Evolutionary conservation across 352 stramenopile species (phyloP).

Genomic region (Pythium brachiatum): DNA sequence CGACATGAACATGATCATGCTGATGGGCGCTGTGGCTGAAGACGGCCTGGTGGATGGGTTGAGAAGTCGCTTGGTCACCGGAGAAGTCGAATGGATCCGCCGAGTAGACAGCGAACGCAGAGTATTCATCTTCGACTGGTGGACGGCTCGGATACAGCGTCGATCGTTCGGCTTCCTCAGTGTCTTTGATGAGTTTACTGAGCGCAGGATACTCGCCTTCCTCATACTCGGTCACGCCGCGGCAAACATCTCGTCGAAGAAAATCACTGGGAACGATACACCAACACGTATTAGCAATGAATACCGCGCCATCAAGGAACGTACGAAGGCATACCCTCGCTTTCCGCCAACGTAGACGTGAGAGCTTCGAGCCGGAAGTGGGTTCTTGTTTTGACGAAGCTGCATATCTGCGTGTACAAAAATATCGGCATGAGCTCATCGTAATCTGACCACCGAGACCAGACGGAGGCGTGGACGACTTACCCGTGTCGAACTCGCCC

Average conservation of each 20-base stretch:
- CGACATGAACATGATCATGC: neutral
- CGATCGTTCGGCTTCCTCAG: slow-evolving; percentile 52
- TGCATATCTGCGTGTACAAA: slow-evolving; percentile 45
- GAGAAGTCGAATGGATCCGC: slow-evolving; percentile 18
- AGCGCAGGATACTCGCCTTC: slow-evolving; percentile 67
- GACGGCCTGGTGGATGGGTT: too few species aligned
- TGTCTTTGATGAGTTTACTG: slow-evolving; percentile 67
- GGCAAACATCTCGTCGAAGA: slow-evolving; percentile 67
- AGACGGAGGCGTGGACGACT: neutral
- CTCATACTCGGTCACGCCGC: slow-evolving; percentile 79
- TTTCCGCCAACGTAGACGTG: slow-evolving; percentile 77
- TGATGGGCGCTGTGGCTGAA: too few species aligned
- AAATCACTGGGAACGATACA: slow-evolving; percentile 42
- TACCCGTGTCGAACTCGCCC: slow-evolving; percentile 76
- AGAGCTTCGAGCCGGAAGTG: slow-evolving; percentile 50
- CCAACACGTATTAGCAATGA: neutral
- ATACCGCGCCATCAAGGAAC: neutral
- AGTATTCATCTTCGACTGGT: slow-evolving; percentile 67
- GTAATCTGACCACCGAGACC: neutral
- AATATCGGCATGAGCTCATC: neutral
- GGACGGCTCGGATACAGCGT: slow-evolving; percentile 59
- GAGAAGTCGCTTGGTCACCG: neutral
- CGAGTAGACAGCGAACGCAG: slow-evolving; percentile 61
- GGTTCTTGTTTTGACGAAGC: slow-evolving; percentile 64
- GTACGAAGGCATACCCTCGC: slow-evolving; percentile 48